Evolutionary conservation across 805 yeast genomes (phyloP), one percentile per base, ranked within the genome.

Genomic region (Scheffersomyces stipitis): DNA sequence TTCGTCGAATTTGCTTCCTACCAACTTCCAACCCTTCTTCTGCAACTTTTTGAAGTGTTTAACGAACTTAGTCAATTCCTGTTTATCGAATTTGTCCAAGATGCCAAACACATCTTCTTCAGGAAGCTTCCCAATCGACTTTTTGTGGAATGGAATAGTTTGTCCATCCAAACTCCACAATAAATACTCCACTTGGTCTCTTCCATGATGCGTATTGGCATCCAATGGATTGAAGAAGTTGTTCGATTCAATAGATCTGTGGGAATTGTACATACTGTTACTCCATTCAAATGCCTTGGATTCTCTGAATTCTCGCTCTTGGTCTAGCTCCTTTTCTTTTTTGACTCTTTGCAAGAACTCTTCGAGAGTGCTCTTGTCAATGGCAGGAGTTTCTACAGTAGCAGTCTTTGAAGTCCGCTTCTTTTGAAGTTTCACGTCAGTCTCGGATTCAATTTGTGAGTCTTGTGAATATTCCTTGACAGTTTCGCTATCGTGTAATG

Each of bases 271-370:
- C 45, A 62, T 57, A 28, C 64, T 58, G 26, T 48, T 62, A 28
- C 76, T 66, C 75, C 78, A 76, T 36, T 78, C 82, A 41, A 62
- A 77, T 0, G 83, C 80, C 28, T 68, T 66, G 26, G 62, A 51
- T 31, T 72, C 73, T 26, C 79, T 67, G 48, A 75, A 76, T 28
- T 62, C 49, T 26, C 62, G 62, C 39, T 75, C 76, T 26, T 70
- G 71, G 22, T 62, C 63, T 14, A 45, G 32, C 15, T 69, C 69
- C 37, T 62, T 64, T 14, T 60, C 58, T 13, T 52, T 52, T 40
- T 75, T 74, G 3, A 80, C 73, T 5, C 62, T 55, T 30, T 62
- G 53, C 26, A 80, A 58, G 34, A 69, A 75, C 0, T 41, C 44
- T 45, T 76, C 75, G 15, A 79, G 43, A 5, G 45, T 29, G 13